Percentiles rank a stretch among this genome's conserved stretches.
Conservation (phyloP, 305 asterid species). For the Withania somnifera region DNA sequence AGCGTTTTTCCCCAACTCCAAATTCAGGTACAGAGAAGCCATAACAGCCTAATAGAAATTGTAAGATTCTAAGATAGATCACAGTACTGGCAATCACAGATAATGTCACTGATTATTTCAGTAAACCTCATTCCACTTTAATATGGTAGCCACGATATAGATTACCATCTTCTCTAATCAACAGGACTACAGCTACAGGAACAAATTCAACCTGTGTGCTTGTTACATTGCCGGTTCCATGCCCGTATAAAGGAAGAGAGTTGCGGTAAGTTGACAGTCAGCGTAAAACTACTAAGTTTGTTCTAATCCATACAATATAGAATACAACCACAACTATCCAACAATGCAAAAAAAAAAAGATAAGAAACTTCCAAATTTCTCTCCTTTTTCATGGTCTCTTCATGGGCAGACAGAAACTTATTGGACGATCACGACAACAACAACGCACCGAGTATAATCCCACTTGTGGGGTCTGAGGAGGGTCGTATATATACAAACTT, state of each 20-base stretch:
- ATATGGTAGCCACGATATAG: not conserved
- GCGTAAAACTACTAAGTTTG: not conserved
- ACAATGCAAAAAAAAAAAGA: not conserved
- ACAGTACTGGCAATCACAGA: not conserved
- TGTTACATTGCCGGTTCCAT: not conserved
- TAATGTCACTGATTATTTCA: not conserved
- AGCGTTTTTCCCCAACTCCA: not conserved
- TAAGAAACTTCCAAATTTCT: not conserved
- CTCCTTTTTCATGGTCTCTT: not conserved
- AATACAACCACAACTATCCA: not conserved
- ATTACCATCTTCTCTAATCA: not conserved
- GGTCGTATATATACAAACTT: not conserved
- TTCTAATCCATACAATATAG: not conserved
- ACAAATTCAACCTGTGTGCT: not conserved
- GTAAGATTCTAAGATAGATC: not conserved
- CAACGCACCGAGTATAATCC: not conserved
- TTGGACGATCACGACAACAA: not conserved
- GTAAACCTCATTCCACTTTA: not conserved
- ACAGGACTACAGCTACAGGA: not conserved
- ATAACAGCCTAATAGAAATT: not conserved
- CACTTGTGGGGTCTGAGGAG: not conserved
- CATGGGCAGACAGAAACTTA: not conserved
- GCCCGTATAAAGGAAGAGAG: not conserved
- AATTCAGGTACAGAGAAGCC: not conserved
- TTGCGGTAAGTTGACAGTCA: not conserved